Percentiles rank a stretch among this genome's conserved stretches.
Conservation (phyloP, 2,329 filamentous ascomycete species). For the Colletotrichum sp. region DNA sequence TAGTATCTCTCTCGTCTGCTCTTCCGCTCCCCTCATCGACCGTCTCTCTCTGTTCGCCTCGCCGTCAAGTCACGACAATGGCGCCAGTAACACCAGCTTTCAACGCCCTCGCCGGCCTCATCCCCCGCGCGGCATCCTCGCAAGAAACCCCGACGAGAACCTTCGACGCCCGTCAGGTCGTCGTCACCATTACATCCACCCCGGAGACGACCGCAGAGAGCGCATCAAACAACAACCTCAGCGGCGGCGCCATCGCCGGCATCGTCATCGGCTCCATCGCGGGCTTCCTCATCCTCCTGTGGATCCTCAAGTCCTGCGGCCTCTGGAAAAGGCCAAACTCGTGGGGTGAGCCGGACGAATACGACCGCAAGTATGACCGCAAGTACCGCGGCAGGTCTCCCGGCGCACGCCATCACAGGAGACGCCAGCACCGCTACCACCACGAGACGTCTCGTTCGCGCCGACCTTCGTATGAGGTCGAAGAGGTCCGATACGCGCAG, state of each 20-base stretch:
- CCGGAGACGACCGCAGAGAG: slow-evolving; percentile 22
- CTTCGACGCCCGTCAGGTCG: slow-evolving; percentile 23
- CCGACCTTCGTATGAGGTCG: slow-evolving; percentile 6
- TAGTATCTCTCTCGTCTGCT: background rate
- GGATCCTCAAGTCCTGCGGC: slow-evolving; percentile 50
- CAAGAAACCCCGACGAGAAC: background rate
- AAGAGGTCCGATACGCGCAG: slow-evolving; percentile 19
- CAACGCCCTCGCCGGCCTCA: background rate
- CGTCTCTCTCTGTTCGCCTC: background rate
- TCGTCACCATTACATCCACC: slow-evolving; percentile 33
- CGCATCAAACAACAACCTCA: slow-evolving; percentile 32
- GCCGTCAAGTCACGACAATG: background rate
- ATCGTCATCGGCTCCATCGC: slow-evolving; percentile 54
- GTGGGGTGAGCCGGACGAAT: slow-evolving; percentile 1
- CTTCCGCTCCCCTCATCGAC: background rate
- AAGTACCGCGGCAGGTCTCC: slow-evolving; percentile 7
- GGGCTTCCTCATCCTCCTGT: slow-evolving; percentile 50
- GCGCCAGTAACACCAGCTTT: slow-evolving; percentile 1
- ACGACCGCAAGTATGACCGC: background rate
- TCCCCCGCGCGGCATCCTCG: background rate
- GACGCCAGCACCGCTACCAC: background rate
- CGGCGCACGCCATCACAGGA: slow-evolving; percentile 1
- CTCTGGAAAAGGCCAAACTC: slow-evolving; percentile 5
- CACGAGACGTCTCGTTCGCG: slow-evolving; percentile 16
- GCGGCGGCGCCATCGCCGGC: slow-evolving; percentile 54